phyloP scores from a whole-genome alignment of 176 grass and related monocot species.

The Carex cristatella region DNA sequence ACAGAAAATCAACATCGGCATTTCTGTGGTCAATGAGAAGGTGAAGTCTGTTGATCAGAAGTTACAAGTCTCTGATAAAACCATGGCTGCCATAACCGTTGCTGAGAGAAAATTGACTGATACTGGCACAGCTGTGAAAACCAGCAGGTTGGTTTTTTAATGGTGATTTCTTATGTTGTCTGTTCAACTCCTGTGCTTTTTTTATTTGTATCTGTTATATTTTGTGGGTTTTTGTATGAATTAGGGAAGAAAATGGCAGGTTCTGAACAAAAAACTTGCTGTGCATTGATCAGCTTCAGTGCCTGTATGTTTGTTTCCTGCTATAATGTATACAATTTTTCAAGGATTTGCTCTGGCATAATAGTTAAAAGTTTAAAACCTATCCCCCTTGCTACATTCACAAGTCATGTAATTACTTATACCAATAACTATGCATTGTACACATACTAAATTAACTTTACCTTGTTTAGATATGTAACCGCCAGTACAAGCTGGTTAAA shows the following conservation, averaged over 20 bases:
- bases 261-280: background rate
- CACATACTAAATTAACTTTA: background rate
- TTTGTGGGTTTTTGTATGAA: background rate
- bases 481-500: slow-evolving; percentile 93
- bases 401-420: background rate
- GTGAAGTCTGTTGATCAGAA: slow-evolving; percentile 89
- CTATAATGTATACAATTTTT: background rate
- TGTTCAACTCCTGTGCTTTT: slow-evolving; percentile 11
- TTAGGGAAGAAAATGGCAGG: background rate
- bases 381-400: background rate
- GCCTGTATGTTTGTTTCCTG: background rate
- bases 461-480: slow-evolving; percentile 75
- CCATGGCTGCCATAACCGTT: slow-evolving; percentile 69
- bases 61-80: slow-evolving; percentile 90
- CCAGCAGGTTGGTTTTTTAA: slow-evolving; percentile 56
- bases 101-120: slow-evolving; percentile 89
- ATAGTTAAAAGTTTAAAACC: background rate
- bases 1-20: slow-evolving; percentile 72
- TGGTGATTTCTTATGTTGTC: slow-evolving; percentile 7
- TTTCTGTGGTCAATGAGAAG: slow-evolving; percentile 87
- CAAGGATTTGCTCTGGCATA: background rate
- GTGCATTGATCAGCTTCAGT: background rate
- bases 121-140: slow-evolving; percentile 90
- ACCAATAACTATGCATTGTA: background rate
- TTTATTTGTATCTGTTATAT: background rate